These are phyloP conservation scores for Telopea speciosissima DNA, from an alignment of 177 flowering plant genomes.

Conservation along the genomic window DNA sequence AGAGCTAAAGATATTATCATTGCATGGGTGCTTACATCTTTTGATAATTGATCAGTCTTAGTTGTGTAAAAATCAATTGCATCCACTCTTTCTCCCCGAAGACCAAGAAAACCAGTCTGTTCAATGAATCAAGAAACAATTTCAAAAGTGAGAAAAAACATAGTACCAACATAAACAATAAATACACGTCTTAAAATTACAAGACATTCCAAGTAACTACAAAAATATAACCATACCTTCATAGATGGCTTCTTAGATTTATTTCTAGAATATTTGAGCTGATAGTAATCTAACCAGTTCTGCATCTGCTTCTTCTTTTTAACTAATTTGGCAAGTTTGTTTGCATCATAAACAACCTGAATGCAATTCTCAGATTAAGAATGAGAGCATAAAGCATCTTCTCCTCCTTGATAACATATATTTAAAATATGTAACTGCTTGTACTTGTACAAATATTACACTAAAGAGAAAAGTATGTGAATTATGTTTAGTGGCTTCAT, in stretches of 20 bases:
- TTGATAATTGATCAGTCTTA: slow-evolving; percentile 38
- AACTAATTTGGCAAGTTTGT: slow-evolving; percentile 46
- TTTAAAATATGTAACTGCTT: too few relatives aligned
- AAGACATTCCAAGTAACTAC: not conserved
- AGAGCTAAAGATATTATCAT: not conserved
- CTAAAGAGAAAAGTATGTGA: too few relatives aligned
- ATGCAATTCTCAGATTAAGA: slow-evolving; percentile 6
- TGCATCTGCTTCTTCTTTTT: slow-evolving; percentile 46
- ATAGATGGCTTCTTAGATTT: slow-evolving; percentile 37
- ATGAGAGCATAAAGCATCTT: not conserved
- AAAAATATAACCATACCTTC: slow-evolving; percentile 39
- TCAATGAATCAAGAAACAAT: not conserved
- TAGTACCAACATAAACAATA: not conserved
- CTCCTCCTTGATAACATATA: too few relatives aligned
- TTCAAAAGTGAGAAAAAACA: not conserved
- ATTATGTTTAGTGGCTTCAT: too few relatives aligned
- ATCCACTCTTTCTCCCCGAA: slow-evolving; percentile 59
- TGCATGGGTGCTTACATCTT: slow-evolving; percentile 37
- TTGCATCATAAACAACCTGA: slow-evolving; percentile 76
- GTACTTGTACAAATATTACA: too few relatives aligned
- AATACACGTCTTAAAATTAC: not conserved
- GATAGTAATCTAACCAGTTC: slow-evolving; percentile 72
- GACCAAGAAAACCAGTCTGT: slow-evolving; percentile 76
- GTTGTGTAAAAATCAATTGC: slow-evolving; percentile 54
- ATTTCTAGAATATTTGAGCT: slow-evolving; percentile 47